Base-by-base conservation (phyloP, 805 yeast species). In the Lachancea cidri region DNA sequence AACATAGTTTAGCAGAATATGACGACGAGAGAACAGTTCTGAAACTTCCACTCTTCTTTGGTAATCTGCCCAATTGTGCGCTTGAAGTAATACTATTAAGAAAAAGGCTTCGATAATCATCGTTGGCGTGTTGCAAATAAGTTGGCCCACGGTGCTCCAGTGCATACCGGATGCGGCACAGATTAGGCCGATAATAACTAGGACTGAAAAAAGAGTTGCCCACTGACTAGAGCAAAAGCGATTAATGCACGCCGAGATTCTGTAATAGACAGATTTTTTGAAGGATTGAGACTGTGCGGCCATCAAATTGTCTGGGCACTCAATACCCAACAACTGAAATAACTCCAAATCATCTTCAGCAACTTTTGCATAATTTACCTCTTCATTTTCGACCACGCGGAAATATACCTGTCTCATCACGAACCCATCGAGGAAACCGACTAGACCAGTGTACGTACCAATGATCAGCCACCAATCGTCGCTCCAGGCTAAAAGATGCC, bases 391-490 rank as follows among this genome's bases (percentile, higher is more conserved):
- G 16, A 53, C 49, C 20, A 57, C 54, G 20, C 66, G 52, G 35
- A 54, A 57, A 33, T 64, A 68, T 14, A 62, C 66, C 39, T 67
- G 62, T 50, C 74, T 57, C 29, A 70, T 50, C 29, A 64, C 66
- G 45, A 66, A 70, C 2, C 73, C 72, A 45, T 70, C 74, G 35
- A 65, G 39, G 45, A 68, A 69, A 1, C 73, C 73, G 31, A 69
- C 55, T 17, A 70, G 54, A 15, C 74, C 74, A 0, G 74, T 66
- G 44, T 70, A 70, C 2, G 74, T 68, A 35, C 74, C 74, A 45
- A 68, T 69, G 31, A 70, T 67, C 32, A 70, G 52, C 73, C 73
- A 70, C 74, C 74, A 70, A 42, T 67, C 56, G 35, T 57, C 62
- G 47, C 48, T 48, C 64, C 65, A 70, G 24, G 50, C 19, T 66